Percentiles rank a stretch among this genome's conserved stretches.
Evolutionary conservation across 106 monocot species (phyloP).

Genomic region (Posidonia australis): DNA sequence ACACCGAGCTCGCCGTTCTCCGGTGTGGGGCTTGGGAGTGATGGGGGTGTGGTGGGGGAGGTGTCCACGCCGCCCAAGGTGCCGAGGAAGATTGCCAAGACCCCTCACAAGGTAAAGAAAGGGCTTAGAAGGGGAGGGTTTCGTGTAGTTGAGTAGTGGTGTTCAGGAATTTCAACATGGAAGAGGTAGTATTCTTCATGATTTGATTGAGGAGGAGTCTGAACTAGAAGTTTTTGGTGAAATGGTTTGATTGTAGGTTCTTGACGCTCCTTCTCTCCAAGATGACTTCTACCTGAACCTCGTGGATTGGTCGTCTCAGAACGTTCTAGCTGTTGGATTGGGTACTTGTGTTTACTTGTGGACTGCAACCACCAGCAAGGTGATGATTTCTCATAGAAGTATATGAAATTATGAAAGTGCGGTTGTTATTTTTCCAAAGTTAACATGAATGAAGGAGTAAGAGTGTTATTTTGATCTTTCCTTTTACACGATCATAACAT

Average conservation of each 20-base stretch:
- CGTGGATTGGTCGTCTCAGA: constrained; percentile 97
- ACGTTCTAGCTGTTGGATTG: constrained; percentile 78
- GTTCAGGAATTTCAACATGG: too few species aligned
- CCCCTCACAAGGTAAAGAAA: constrained; percentile 18
- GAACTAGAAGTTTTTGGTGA: neutral
- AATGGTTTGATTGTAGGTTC: constrained; percentile 46
- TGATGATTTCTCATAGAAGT: constrained; percentile 2
- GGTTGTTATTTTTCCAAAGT: too few species aligned
- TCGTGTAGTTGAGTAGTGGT: neutral
- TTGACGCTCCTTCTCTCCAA: constrained; percentile 91
- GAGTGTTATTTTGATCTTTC: too few species aligned
- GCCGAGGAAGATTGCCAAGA: constrained; percentile 25
- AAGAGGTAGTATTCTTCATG: too few species aligned
- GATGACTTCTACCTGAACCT: constrained; percentile 98
- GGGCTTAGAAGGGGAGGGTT: neutral
- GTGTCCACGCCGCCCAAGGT: constrained; percentile 25
- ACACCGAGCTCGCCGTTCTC: constrained; percentile 58
- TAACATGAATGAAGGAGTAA: too few species aligned
- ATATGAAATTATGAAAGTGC: too few species aligned
- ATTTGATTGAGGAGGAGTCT: neutral
- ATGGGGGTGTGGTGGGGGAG: constrained; percentile 2
- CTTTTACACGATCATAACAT: too few species aligned
- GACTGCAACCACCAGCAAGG: constrained; percentile 94
- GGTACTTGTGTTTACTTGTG: constrained; percentile 90
- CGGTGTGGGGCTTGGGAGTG: neutral